Conservation (phyloP, 75 land plant species). For the Sequoia sempervirens region DNA sequence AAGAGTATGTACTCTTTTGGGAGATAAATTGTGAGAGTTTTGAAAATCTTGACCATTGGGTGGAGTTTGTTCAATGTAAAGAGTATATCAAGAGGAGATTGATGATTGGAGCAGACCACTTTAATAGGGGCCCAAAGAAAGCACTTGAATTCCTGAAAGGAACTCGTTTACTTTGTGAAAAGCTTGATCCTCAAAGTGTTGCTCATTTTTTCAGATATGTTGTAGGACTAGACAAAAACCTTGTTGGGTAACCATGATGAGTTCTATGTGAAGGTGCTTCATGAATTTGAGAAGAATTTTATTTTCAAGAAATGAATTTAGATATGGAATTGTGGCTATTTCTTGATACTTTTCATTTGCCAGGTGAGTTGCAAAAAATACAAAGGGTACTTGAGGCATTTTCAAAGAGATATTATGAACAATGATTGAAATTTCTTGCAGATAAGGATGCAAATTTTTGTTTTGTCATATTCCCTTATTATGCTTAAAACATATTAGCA, state of each 20-base stretch:
- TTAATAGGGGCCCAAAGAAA: constrained; percentile 90
- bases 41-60: constrained; percentile 55
- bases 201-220: too few relatives aligned
- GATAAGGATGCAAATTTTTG: constrained; percentile 71
- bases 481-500: constrained; percentile 98
- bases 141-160: too few relatives aligned
- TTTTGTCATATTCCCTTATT: constrained; percentile 82
- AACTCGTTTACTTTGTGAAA: too few relatives aligned
- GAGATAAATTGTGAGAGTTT: constrained; percentile 36
- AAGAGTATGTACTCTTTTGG: constrained; percentile 70
- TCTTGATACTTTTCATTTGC: constrained; percentile 83
- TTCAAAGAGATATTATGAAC: constrained; percentile 75
- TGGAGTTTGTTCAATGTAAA: constrained; percentile 52
- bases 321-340: constrained; percentile 74
- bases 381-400: constrained; percentile 90
- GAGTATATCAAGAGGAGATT: constrained; percentile 71
- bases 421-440: constrained; percentile 56
- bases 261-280: too few relatives aligned
- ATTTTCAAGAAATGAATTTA: constrained; percentile 63
- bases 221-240: too few relatives aligned
- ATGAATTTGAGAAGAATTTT: constrained; percentile 69
- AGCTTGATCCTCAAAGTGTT: too few relatives aligned
- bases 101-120: constrained; percentile 75
- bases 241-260: too few relatives aligned
- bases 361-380: constrained; percentile 93